Evolutionary conservation across 2,329 filamentous ascomycete species (phyloP).

Genomic region (Diplocarpon mali): DNA sequence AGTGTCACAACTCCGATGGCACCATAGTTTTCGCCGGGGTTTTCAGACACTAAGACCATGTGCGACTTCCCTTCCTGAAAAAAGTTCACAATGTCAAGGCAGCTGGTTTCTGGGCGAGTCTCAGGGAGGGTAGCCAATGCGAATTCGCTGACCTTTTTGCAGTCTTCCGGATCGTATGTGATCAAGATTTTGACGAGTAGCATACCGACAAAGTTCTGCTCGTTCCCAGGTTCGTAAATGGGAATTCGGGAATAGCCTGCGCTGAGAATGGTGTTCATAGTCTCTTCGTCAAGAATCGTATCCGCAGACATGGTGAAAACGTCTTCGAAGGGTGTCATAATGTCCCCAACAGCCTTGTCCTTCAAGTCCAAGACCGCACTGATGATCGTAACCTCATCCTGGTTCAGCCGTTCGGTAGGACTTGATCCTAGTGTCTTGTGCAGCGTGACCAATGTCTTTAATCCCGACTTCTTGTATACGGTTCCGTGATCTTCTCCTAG

Average conservation of each 20-base stretch:
- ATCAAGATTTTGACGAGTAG: slow-evolving; percentile 97
- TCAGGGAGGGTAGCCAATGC: slow-evolving; percentile 88
- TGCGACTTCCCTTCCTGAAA: slow-evolving; percentile 99
- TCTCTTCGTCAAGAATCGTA: slow-evolving; percentile 81
- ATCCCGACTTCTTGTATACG: slow-evolving; percentile 92
- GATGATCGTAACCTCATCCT: slow-evolving; percentile 98
- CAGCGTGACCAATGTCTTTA: slow-evolving; percentile 91
- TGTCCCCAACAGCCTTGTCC: slow-evolving; percentile 85
- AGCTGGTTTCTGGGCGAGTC: slow-evolving; percentile 89
- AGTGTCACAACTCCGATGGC: slow-evolving; percentile 89
- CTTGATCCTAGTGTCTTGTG: slow-evolving; percentile 85
- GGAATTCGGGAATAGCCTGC: slow-evolving; percentile 95
- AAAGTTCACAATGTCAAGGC: slow-evolving; percentile 97
- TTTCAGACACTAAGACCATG: slow-evolving; percentile 91
- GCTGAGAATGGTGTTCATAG: slow-evolving; percentile 87
- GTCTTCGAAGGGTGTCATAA: slow-evolving; percentile 98
- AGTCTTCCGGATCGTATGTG: slow-evolving; percentile 94
- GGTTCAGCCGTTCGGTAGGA: slow-evolving; percentile 76
- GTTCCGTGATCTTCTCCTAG: slow-evolving; percentile 93
- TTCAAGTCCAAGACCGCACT: slow-evolving; percentile 93
- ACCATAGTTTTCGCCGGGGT: slow-evolving; percentile 80
- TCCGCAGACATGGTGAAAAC: slow-evolving; percentile 97
- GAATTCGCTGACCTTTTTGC: slow-evolving; percentile 77
- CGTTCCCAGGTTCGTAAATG: slow-evolving; percentile 77
- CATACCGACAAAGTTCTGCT: slow-evolving; percentile 91